phyloP scores from a whole-genome alignment of 345 rosid genomes.

The Adansonia digitata region DNA sequence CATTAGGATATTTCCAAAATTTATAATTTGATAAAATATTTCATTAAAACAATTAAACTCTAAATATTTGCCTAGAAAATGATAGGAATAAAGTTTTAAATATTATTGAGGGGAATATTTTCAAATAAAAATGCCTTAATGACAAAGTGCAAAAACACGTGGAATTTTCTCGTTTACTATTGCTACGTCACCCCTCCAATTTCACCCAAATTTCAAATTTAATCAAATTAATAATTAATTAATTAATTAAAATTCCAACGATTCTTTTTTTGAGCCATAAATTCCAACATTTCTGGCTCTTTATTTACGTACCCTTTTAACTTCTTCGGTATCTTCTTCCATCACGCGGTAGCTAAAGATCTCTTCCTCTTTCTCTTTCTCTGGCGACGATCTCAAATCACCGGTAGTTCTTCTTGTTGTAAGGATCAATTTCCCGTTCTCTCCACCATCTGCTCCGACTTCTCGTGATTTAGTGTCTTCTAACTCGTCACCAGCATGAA shows the following conservation, averaged over 20 bases:
- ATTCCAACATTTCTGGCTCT: slow-evolving; percentile 16
- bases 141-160: slow-evolving; percentile 8
- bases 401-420: slow-evolving; percentile 21
- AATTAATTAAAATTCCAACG: slow-evolving; percentile 20
- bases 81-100: no score
- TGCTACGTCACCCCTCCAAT: slow-evolving; percentile 19
- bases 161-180: slow-evolving; percentile 7
- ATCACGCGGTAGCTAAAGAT: neutral
- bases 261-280: no score
- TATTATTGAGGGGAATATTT: neutral
- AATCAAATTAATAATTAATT: neutral
- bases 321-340: slow-evolving; percentile 9
- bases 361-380: slow-evolving; percentile 13
- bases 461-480: slow-evolving; percentile 19
- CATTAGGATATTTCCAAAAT: no score
- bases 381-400: slow-evolving; percentile 28
- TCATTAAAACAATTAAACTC: no score
- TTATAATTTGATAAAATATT: no score
- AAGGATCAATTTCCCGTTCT: neutral
- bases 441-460: neutral
- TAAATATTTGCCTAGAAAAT: no score
- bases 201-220: neutral
- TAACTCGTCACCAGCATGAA: slow-evolving; percentile 49
- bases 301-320: neutral
- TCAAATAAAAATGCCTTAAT: neutral